Evolutionary conservation across 176 grass and related monocot species (phyloP).

Genomic region (Alopecurus myosuroides): DNA sequence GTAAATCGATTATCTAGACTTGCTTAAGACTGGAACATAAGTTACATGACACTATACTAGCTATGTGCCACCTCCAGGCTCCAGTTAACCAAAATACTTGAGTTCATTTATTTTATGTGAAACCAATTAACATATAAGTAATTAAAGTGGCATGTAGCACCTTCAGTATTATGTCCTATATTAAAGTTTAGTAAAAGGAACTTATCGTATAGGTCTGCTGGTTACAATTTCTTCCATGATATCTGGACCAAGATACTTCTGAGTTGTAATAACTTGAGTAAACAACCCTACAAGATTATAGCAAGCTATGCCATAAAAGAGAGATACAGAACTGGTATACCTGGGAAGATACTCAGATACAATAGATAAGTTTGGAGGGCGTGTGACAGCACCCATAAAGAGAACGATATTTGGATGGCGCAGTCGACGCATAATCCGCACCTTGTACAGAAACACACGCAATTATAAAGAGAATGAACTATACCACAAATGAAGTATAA

Average conservation of each 20-base stretch:
- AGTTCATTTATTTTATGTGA: background rate
- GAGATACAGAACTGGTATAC: constrained; percentile 30
- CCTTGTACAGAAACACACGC: constrained; percentile 49
- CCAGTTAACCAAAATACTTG: background rate
- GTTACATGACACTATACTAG: constrained; percentile 15
- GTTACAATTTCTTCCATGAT: background rate
- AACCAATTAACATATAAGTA: background rate
- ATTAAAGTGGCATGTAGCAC: constrained; percentile 13
- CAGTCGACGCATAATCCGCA: constrained; percentile 96
- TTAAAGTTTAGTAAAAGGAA: background rate
- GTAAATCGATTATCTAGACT: constrained; percentile 1
- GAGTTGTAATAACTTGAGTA: constrained; percentile 19
- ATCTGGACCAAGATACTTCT: background rate
- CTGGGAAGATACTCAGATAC: constrained; percentile 96
- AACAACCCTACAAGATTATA: constrained; percentile 9
- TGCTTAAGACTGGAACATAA: background rate
- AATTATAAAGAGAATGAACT: constrained; percentile 23
- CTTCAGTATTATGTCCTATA: constrained; percentile 3
- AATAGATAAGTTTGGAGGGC: constrained; percentile 93
- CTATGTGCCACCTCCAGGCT: background rate
- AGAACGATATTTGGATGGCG: constrained; percentile 98
- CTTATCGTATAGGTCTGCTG: background rate
- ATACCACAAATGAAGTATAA: constrained; percentile 15
- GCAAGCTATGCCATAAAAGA: background rate
- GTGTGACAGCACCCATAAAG: constrained; percentile 99